Evolutionary conservation across 2,329 filamentous ascomycete species (phyloP).

Genomic region (Talaromyces sp.): DNA sequence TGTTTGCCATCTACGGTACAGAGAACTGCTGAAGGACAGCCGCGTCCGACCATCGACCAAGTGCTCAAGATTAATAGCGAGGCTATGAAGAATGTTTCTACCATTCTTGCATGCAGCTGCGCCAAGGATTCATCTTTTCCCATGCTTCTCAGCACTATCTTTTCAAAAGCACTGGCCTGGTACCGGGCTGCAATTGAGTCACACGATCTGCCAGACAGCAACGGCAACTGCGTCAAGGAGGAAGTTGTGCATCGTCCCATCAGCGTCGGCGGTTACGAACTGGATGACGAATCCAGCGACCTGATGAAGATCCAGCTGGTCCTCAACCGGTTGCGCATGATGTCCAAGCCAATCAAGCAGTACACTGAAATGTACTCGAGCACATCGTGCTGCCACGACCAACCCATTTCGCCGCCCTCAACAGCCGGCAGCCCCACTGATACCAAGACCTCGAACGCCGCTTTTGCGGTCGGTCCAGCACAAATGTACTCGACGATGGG

Average conservation of each 20-base stretch:
- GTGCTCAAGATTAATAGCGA: constrained; percentile 18
- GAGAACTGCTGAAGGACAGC: constrained; percentile 16
- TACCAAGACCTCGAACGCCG: constrained; percentile 4
- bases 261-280: constrained; percentile 16
- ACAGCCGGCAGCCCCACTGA: constrained; percentile 10
- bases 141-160: constrained; percentile 18
- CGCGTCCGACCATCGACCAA: constrained; percentile 18
- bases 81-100: constrained; percentile 16
- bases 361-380: constrained; percentile 10
- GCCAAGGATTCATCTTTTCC: constrained; percentile 18
- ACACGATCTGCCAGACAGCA: constrained; percentile 1
- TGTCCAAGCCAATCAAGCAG: constrained; percentile 16
- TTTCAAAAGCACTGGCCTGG: constrained; percentile 18
- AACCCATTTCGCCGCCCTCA: constrained; percentile 5
- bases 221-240: constrained; percentile 12
- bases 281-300: constrained; percentile 17
- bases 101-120: constrained; percentile 17
- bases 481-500: constrained; percentile 16
- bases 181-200: constrained; percentile 16
- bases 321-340: constrained; percentile 16
- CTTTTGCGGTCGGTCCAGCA: constrained; percentile 5
- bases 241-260: constrained; percentile 19
- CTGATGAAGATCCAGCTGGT: constrained; percentile 19
- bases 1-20: constrained; percentile 16
- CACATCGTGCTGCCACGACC: background rate